These are phyloP conservation scores for Colletotrichum tabaci DNA, from an alignment of 2,329 filamentous ascomycete species.

Conservation along the genomic window DNA sequence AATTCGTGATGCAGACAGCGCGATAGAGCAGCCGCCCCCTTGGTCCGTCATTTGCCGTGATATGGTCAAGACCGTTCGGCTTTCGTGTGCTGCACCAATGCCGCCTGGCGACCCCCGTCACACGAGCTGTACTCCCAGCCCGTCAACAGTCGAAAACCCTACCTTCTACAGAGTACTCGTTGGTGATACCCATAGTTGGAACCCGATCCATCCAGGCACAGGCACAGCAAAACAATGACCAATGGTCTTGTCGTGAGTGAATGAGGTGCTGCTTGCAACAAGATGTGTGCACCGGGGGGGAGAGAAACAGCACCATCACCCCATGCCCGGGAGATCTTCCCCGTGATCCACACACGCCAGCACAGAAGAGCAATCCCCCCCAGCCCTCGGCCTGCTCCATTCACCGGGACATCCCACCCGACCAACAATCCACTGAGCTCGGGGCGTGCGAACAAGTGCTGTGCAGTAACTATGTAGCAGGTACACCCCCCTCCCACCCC, in stretches of 20 bases:
- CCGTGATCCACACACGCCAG: conserved; percentile 36
- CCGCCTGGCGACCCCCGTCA: background rate
- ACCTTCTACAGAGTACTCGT: background rate
- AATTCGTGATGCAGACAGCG: background rate
- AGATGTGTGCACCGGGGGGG: background rate
- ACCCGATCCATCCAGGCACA: background rate
- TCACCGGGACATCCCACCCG: conserved; percentile 25
- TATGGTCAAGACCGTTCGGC: background rate
- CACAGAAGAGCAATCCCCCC: background rate
- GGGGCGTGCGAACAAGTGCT: conserved; percentile 14
- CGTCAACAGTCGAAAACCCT: background rate
- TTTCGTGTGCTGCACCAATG: background rate
- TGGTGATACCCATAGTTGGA: background rate
- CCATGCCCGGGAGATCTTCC: conserved; percentile 37
- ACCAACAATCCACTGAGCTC: conserved; percentile 31
- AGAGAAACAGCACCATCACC: background rate
- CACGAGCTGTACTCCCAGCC: background rate
- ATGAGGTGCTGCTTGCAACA: background rate
- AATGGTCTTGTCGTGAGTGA: background rate
- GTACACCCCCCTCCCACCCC: background rate
- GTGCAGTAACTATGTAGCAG: too few relatives aligned
- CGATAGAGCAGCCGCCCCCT: background rate
- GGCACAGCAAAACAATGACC: background rate
- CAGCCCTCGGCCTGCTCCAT: background rate
- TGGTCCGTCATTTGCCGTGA: background rate